Evolutionary conservation across 257 asterid genomes (phyloP).

Genomic region (Pogostemon cablin): DNA sequence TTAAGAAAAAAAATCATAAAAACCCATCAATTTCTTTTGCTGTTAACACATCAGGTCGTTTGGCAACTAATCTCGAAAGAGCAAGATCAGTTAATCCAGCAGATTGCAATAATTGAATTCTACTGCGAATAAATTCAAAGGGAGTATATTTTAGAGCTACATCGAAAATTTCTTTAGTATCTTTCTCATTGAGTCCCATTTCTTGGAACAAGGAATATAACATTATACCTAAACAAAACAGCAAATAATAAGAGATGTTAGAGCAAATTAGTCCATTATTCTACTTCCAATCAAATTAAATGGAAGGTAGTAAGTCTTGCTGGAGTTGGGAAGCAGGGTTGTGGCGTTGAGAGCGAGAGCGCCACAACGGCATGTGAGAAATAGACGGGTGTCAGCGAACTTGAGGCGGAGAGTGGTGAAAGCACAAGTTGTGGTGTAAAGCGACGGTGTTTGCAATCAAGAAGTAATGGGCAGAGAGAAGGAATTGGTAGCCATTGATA

Average conservation of each 20-base stretch:
- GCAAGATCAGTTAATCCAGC: conserved; percentile 52
- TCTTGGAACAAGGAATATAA: conserved; percentile 57
- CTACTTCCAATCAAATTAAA: not conserved
- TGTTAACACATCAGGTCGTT: conserved; percentile 62
- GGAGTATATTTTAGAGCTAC: too few relatives aligned
- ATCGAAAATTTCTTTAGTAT: too few relatives aligned
- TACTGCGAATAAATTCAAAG: too few relatives aligned
- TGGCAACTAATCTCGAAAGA: conserved; percentile 54
- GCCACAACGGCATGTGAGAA: too few relatives aligned
- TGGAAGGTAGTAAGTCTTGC: conserved; percentile 29
- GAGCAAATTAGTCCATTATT: too few relatives aligned
- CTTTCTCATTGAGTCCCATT: conserved; percentile 39
- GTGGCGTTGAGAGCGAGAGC: too few relatives aligned
- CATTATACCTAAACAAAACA: conserved; percentile 43
- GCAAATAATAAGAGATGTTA: not conserved
- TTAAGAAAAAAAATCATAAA: conserved; percentile 36
- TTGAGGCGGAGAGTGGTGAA: conserved; percentile 31
- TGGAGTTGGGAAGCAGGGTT: conserved; percentile 26
- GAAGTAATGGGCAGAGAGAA: conserved; percentile 28
- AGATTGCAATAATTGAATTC: not conserved
- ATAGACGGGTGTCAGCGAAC: too few relatives aligned
- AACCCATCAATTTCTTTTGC: conserved; percentile 50
- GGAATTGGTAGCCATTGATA: conserved; percentile 44
- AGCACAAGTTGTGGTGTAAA: conserved; percentile 28
- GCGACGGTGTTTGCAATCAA: conserved; percentile 33